A percentile compares a stretch with the other conserved stretches of the same genome.
These are phyloP conservation scores for Arthrobotrys musiformis DNA, from an alignment of 2,329 filamentous ascomycete species.

Conservation along the genomic window DNA sequence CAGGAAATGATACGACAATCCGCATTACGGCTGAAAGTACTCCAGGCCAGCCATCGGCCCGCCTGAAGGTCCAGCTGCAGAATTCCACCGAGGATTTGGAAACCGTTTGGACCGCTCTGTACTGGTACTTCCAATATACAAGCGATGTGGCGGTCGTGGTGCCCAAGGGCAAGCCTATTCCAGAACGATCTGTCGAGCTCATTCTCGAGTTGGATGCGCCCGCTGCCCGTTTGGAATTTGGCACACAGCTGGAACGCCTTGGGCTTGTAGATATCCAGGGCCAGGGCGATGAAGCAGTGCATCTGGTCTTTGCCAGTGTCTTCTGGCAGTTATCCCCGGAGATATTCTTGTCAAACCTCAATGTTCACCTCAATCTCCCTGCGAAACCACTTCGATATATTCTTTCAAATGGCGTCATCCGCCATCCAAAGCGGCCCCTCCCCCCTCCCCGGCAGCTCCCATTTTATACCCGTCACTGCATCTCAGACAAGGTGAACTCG, in stretches of 20 bases:
- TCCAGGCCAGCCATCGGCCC: neutral
- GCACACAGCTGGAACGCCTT: slow-evolving; percentile 16
- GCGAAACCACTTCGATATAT: slow-evolving; percentile 83
- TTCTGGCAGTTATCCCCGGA: slow-evolving; percentile 95
- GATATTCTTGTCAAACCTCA: slow-evolving; percentile 74
- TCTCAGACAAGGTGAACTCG: slow-evolving; percentile 74
- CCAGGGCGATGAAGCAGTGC: neutral
- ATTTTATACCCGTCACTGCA: slow-evolving; percentile 89
- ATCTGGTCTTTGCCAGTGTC: slow-evolving; percentile 60
- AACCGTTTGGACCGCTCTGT: slow-evolving; percentile 25
- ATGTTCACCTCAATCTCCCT: slow-evolving; percentile 32
- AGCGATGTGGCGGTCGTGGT: neutral
- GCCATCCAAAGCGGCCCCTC: slow-evolving; percentile 87
- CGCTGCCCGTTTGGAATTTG: neutral
- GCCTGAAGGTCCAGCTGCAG: slow-evolving; percentile 6
- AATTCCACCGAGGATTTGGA: neutral
- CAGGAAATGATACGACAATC: neutral
- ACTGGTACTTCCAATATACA: slow-evolving; percentile 40
- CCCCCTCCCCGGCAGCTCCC: slow-evolving; percentile 89
- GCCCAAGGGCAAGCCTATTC: slow-evolving; percentile 39
- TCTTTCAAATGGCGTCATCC: slow-evolving; percentile 75
- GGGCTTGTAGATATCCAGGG: slow-evolving; percentile 39
- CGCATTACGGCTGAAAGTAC: neutral
- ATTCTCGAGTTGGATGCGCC: slow-evolving; percentile 17
- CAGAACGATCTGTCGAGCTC: slow-evolving; percentile 40